Conservation (phyloP, 768 basidiomycete genomes). For the Lentinus brumalis region DNA sequence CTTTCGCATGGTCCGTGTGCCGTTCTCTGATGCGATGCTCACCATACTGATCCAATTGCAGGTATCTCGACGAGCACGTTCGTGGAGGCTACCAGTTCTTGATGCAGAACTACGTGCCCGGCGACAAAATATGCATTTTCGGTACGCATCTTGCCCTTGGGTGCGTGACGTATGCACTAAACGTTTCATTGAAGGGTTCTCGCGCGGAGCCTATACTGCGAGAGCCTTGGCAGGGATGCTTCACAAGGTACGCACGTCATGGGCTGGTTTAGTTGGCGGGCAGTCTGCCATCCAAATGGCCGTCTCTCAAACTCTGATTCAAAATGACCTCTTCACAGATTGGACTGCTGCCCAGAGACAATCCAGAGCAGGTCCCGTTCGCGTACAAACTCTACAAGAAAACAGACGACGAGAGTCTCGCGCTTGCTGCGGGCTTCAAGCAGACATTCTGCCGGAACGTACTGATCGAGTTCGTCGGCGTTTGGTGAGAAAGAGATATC, state of each 20-base stretch:
- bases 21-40: too few species aligned
- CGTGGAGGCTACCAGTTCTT: conserved; percentile 76
- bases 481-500: conserved; percentile 50
- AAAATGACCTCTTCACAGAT: conserved; percentile 43
- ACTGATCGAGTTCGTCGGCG: conserved; percentile 75
- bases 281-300: neutral
- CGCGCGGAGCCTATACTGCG: conserved; percentile 66
- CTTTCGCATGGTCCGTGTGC: conserved; percentile 64
- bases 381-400: conserved; percentile 74
- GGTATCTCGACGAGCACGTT: conserved; percentile 73
- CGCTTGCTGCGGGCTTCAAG: conserved; percentile 69
- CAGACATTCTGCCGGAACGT: conserved; percentile 68
- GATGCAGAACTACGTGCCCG: conserved; percentile 75
- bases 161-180: neutral
- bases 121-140: conserved; percentile 76
- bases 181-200: conserved; percentile 57
- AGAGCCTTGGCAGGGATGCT: conserved; percentile 78
- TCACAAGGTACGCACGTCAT: conserved; percentile 50
- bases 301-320: neutral
- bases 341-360: conserved; percentile 69
- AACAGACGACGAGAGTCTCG: conserved; percentile 44
- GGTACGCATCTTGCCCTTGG: conserved; percentile 39
- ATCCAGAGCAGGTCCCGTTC: conserved; percentile 68
- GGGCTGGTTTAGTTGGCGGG: too few species aligned
- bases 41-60: conserved; percentile 25